A percentile compares a stretch with the other conserved stretches of the same genome.
phyloP scores from a whole-genome alignment of 352 stramenopile genomes.

The Globisporangium abappressorium region DNA sequence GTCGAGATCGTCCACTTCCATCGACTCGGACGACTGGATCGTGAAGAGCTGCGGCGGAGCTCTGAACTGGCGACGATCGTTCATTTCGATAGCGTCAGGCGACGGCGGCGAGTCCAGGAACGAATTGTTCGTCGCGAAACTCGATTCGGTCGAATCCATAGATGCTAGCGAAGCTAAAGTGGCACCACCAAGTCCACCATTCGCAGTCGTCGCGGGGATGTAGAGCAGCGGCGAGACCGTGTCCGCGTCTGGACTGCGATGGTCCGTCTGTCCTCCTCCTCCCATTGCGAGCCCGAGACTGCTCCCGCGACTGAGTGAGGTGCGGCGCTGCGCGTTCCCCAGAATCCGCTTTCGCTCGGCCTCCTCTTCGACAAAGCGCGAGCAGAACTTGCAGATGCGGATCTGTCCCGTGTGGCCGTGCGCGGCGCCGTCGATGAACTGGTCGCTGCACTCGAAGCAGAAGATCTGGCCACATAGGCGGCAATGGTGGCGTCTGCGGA shows the following conservation, averaged over 20 bases:
- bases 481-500: conserved; percentile 81
- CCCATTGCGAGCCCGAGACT: neutral
- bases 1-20: conserved; percentile 15
- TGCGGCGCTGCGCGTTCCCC: conserved; percentile 9
- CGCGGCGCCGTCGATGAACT: conserved; percentile 60
- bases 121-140: conserved; percentile 11
- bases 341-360: conserved; percentile 34
- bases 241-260: conserved; percentile 6
- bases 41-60: conserved; percentile 22
- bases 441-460: conserved; percentile 78
- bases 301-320: conserved; percentile 13
- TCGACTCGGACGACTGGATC: conserved; percentile 34
- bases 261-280: neutral
- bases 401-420: conserved; percentile 56
- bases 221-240: conserved; percentile 15
- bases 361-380: conserved; percentile 40
- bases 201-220: neutral
- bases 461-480: conserved; percentile 86
- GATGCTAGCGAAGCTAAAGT: neutral
- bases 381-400: conserved; percentile 80
- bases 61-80: neutral
- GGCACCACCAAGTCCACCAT: neutral
- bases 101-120: conserved; percentile 18
- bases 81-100: conserved; percentile 5
- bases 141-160: conserved; percentile 15